A percentile compares a stretch with the other conserved stretches of the same genome.
phyloP scores from a whole-genome alignment of 139 green algal species.

The Choricystis sp. region DNA sequence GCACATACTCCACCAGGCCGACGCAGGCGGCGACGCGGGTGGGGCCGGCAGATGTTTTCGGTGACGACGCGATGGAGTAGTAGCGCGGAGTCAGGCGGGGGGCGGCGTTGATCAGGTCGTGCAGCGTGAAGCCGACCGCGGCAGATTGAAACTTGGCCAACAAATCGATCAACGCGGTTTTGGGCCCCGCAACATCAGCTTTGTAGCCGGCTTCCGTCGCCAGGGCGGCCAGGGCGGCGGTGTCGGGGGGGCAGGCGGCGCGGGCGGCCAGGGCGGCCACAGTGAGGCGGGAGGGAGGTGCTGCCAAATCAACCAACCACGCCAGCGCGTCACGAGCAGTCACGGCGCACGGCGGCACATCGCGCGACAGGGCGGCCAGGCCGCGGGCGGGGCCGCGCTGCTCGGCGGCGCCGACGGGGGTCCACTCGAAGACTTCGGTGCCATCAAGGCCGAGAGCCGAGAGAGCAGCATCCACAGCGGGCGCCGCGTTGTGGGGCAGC shows the following conservation, averaged over 20 bases:
- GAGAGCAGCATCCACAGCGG: constrained; percentile 5
- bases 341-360: background rate
- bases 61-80: constrained; percentile 78
- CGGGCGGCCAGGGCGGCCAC: constrained; percentile 2
- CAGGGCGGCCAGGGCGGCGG: constrained; percentile 1
- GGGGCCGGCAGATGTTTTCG: constrained; percentile 21
- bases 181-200: constrained; percentile 1
- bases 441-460: constrained; percentile 3
- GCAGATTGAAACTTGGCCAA: constrained; percentile 3
- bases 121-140: background rate
- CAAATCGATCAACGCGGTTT: constrained; percentile 9
- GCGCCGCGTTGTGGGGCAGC: constrained; percentile 3
- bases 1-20: constrained; percentile 40
- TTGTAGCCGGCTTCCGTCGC: constrained; percentile 8
- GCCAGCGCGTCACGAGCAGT: background rate
- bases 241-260: constrained; percentile 10
- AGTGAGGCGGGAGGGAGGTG: constrained; percentile 2
- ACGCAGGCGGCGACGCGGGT: constrained; percentile 68
- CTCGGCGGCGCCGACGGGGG: background rate
- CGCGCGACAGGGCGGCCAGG: background rate
- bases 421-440: background rate
- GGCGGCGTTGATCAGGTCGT: constrained; percentile 10
- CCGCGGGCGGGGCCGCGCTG: background rate
- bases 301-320: constrained; percentile 6
- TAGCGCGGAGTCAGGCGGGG: constrained; percentile 68